phyloP scores from a whole-genome alignment of 805 yeast genomes.

The Monosporozyma yasuniensis region DNA sequence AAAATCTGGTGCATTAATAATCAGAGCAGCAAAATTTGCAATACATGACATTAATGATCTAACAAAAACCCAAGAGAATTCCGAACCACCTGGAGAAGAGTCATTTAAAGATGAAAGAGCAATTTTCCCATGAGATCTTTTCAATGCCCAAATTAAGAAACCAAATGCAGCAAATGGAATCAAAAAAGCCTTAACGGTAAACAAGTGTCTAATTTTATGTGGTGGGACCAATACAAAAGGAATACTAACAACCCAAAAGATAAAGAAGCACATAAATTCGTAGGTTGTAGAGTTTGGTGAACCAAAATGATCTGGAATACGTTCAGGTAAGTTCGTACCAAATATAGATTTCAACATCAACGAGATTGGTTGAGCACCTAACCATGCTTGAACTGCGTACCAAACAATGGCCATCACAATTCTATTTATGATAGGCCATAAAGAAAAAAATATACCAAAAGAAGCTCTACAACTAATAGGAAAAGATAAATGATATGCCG shows the following conservation, averaged over 20 bases:
- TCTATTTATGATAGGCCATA: slow-evolving; percentile 84
- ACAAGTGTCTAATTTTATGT: slow-evolving; percentile 72
- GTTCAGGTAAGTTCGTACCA: slow-evolving; percentile 52
- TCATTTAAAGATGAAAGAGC: slow-evolving; percentile 22
- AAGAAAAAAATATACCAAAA: slow-evolving; percentile 79
- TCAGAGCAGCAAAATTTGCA: slow-evolving; percentile 73
- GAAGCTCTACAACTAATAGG: slow-evolving; percentile 78
- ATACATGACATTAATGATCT: slow-evolving; percentile 63
- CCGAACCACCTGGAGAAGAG: slow-evolving; percentile 36
- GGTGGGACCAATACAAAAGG: slow-evolving; percentile 82
- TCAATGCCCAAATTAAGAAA: slow-evolving; percentile 76
- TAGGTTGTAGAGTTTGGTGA: slow-evolving; percentile 58
- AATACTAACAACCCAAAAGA: slow-evolving; percentile 71
- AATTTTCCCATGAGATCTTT: slow-evolving; percentile 59
- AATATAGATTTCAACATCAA: slow-evolving; percentile 72
- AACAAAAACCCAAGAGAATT: slow-evolving; percentile 58
- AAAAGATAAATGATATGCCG: slow-evolving; percentile 73
- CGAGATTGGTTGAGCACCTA: slow-evolving; percentile 80
- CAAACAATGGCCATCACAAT: slow-evolving; percentile 84
- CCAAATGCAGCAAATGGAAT: slow-evolving; percentile 81
- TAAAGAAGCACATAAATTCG: slow-evolving; percentile 64
- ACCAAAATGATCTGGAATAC: slow-evolving; percentile 55
- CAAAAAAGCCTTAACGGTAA: slow-evolving; percentile 68
- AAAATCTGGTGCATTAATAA: slow-evolving; percentile 78
- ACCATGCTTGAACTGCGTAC: slow-evolving; percentile 80